Evolutionary conservation across 805 yeast genomes (phyloP).

Genomic region (Brettanomyces naardenensis): DNA sequence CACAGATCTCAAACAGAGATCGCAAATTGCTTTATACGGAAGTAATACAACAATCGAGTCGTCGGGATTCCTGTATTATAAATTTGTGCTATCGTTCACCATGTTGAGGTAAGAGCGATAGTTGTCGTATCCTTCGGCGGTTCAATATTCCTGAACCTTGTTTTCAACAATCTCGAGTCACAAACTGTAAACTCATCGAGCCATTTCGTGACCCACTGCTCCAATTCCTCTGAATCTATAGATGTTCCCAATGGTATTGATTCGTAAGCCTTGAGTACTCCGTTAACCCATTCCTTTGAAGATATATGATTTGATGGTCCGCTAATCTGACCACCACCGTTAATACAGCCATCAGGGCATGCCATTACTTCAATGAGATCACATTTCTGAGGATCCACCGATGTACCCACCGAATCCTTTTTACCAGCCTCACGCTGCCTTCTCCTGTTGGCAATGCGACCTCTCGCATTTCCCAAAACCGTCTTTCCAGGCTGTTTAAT

Average conservation of each 20-base stretch:
- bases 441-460: conserved; percentile 34
- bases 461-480: conserved; percentile 4
- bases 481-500: conserved; percentile 37
- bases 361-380: conserved; percentile 96
- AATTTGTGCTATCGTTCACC: conserved; percentile 28
- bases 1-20: no score
- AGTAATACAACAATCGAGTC: no score
- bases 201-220: conserved; percentile 3
- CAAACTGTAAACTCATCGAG: conserved; percentile 21
- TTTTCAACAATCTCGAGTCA: conserved; percentile 33
- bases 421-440: conserved; percentile 25
- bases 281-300: conserved; percentile 36
- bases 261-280: conserved; percentile 29
- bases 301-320: conserved; percentile 28
- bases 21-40: no score
- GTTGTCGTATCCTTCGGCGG: conserved; percentile 30
- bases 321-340: conserved; percentile 89
- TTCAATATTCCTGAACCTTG: conserved; percentile 43
- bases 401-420: conserved; percentile 2
- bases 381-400: conserved; percentile 52
- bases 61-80: no score
- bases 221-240: background rate
- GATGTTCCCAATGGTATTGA: conserved; percentile 19
- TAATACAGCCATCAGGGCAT: conserved; percentile 95
- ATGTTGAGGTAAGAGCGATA: conserved; percentile 45